Evolutionary conservation across 176 grass and related monocot genomes (phyloP), one percentile per base, ranked within the genome.

Genomic region (Ananas comosus): DNA sequence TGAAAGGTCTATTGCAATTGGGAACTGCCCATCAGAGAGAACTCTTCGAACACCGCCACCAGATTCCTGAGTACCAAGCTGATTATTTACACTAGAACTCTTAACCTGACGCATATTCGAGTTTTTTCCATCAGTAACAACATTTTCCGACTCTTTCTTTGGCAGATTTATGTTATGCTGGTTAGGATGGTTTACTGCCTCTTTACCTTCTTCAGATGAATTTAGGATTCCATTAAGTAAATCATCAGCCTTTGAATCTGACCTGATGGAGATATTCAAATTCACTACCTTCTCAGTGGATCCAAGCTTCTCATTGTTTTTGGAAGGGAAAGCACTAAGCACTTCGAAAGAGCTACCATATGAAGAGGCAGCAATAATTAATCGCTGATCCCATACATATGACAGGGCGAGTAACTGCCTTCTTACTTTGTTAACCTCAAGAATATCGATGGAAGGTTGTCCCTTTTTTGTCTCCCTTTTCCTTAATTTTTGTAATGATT

Each of bases 391-490:
- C 94, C 94, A 97, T 72, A 93, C 77, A 58, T 90, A 97, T 66
- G 86, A 92, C n/a, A 90, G 77, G 72, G 92, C 82, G 42, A 97
- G 77, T 57, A 97, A 72, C 25, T 90, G 81, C 54, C 82, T 85
- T 72, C 80, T 87, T 66, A 97, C 71, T 80, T 85, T 93, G 69
- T 97, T 93, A 69, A 97, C 84, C 61, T 97, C 89, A 80, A 97
- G 86, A 83, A 97, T 97, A 73, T 97, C 94, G 80, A 92, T 78
- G 50, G 82, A 67, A 51, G 80, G 66, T 27, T 88, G 71, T 64
- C 81, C 77, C 49, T 85, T 88, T 74, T 64, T 87, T 16, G 79
- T 76, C 52, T 90, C 82, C 77, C 80, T 97, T 81, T 83, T 86
- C 70, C 70, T 64, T 75, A 92, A 59, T 78, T 83, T 80, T 52